Percentiles rank a stretch among this genome's conserved stretches.
Evolutionary conservation across 495 filamentous ascomycete species (phyloP).

Genomic region (Tuber calosporum): DNA sequence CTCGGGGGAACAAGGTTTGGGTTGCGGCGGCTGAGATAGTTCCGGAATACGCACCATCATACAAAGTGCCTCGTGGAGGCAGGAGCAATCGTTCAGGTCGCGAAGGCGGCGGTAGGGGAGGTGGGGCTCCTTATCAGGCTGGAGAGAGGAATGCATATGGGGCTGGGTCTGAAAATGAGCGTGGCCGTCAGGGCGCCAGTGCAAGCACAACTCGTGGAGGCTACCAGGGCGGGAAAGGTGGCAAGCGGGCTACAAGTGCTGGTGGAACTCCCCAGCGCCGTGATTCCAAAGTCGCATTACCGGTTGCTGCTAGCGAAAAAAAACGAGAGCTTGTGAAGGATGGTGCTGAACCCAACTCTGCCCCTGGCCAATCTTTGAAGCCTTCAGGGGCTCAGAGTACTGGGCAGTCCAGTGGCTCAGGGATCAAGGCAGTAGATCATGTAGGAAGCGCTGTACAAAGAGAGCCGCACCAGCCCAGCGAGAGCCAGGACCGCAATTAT

Average conservation of each 20-base stretch:
- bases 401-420: constrained; percentile 20
- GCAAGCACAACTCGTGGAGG: constrained; percentile 20
- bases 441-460: constrained; percentile 19
- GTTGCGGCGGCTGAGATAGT: constrained; percentile 27
- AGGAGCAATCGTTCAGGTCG: constrained; percentile 53
- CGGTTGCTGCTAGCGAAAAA: constrained; percentile 25
- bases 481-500: constrained; percentile 27
- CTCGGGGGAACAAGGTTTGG: constrained; percentile 45
- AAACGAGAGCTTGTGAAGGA: constrained; percentile 21
- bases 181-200: constrained; percentile 29
- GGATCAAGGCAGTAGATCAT: constrained; percentile 18
- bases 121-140: constrained; percentile 15
- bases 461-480: constrained; percentile 18
- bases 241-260: constrained; percentile 29
- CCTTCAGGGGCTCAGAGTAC: constrained; percentile 22
- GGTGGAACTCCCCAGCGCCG: constrained; percentile 32
- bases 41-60: constrained; percentile 31
- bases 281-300: constrained; percentile 32
- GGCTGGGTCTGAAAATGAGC: constrained; percentile 33
- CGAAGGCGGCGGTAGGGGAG: constrained; percentile 31
- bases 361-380: constrained; percentile 25
- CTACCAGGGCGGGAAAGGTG: constrained; percentile 23
- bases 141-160: constrained; percentile 21
- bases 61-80: constrained; percentile 52
- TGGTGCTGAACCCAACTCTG: constrained; percentile 12